Percentiles rank a stretch among this genome's conserved stretches.
Evolutionary conservation across 164 flowering plant genomes (phyloP).

Genomic region (Taxillus chinensis): DNA sequence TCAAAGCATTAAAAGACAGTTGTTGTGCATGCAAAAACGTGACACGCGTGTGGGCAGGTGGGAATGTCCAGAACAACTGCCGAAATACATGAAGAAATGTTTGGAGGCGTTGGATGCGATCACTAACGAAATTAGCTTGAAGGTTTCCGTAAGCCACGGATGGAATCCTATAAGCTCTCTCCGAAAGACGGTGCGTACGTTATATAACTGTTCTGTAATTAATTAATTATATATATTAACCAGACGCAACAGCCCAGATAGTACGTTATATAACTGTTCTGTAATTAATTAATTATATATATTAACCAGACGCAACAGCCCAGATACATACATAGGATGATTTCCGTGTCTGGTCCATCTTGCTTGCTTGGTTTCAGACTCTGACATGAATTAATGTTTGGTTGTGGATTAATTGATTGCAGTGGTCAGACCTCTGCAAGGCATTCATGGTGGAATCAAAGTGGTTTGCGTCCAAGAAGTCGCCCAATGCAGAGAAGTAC

Average conservation of each 20-base stretch:
- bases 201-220: not conserved
- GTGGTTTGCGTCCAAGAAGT: constrained; percentile 31
- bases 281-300: too few relatives aligned
- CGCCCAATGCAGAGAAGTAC: constrained; percentile 34
- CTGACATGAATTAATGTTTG: too few relatives aligned
- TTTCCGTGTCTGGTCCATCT: too few relatives aligned
- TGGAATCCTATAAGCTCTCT: constrained; percentile 33
- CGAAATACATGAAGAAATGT: constrained; percentile 31
- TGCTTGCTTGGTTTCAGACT: too few relatives aligned
- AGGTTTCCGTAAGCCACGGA: constrained; percentile 20
- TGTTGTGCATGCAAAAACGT: too few relatives aligned
- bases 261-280: too few relatives aligned
- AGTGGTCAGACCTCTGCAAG: constrained; percentile 42
- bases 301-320: too few relatives aligned
- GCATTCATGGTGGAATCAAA: constrained; percentile 51
- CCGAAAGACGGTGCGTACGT: constrained; percentile 15
- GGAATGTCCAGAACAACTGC: constrained; percentile 14
- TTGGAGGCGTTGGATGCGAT: constrained; percentile 19
- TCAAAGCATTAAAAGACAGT: too few relatives aligned
- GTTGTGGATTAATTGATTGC: not conserved
- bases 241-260: not conserved
- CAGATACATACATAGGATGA: not conserved
- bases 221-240: not conserved
- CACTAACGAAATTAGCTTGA: constrained; percentile 20
- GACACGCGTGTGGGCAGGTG: not conserved